Evolutionary conservation across 2,329 filamentous ascomycete genomes (phyloP).

Genomic region (Cordyceps cateniannulata): DNA sequence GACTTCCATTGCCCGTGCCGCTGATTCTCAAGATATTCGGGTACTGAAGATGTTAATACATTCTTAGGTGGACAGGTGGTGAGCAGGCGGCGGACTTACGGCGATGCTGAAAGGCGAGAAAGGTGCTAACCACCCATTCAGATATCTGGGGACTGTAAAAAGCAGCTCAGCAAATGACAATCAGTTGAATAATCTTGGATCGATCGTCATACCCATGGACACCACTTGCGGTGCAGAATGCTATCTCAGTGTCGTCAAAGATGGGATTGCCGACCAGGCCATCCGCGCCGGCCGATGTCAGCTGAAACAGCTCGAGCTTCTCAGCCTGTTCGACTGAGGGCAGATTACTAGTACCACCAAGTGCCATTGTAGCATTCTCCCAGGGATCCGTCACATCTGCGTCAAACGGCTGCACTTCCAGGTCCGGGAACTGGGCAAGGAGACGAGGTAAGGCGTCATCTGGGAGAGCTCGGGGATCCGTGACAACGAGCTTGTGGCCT

Average conservation of each 20-base stretch:
- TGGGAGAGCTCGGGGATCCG: slow-evolving; percentile 28
- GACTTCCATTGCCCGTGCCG: slow-evolving; percentile 38
- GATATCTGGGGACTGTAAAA: slow-evolving; percentile 45
- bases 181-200: not conserved
- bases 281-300: slow-evolving; percentile 49
- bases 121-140: slow-evolving; percentile 50
- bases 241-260: slow-evolving; percentile 43
- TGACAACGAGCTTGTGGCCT: slow-evolving; percentile 43
- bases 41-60: slow-evolving; percentile 27
- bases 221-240: slow-evolving; percentile 50
- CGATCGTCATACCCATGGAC: slow-evolving; percentile 44
- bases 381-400: slow-evolving; percentile 27
- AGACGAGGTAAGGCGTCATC: slow-evolving; percentile 30
- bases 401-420: slow-evolving; percentile 32
- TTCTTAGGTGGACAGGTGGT: too few relatives aligned
- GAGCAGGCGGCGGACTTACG: slow-evolving; percentile 26
- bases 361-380: slow-evolving; percentile 41
- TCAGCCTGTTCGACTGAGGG: slow-evolving; percentile 38
- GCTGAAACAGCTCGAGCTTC: slow-evolving; percentile 46
- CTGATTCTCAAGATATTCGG: slow-evolving; percentile 38
- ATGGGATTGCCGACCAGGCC: slow-evolving; percentile 39
- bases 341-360: slow-evolving; percentile 34
- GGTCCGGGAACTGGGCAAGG: slow-evolving; percentile 34
- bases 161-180: not conserved
- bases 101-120: slow-evolving; percentile 41